Percentiles rank a stretch among this genome's conserved stretches.
phyloP scores from a whole-genome alignment of 1,284 basidiomycete genomes.

The Melanopsichium pennsylvanicum region DNA sequence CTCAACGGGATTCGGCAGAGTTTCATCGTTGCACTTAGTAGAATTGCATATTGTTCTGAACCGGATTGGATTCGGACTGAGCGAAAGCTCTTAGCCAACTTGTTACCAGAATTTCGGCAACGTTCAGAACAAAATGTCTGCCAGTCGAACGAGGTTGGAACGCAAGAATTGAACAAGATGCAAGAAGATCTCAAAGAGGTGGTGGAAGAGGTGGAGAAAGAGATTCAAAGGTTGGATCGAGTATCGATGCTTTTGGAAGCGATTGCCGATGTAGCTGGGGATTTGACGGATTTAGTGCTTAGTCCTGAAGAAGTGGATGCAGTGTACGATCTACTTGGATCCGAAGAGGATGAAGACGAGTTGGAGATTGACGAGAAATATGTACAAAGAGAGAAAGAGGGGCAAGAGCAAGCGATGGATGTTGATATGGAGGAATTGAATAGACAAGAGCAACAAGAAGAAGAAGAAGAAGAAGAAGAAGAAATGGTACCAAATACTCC shows the following conservation, averaged over 20 bases:
- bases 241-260: slow-evolving; percentile 41
- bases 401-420: slow-evolving; percentile 14
- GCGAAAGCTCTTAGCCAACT: slow-evolving; percentile 13
- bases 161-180: neutral
- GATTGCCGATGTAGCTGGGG: slow-evolving; percentile 50
- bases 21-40: slow-evolving; percentile 49
- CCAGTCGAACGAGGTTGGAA: too few species aligned
- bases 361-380: slow-evolving; percentile 23
- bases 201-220: slow-evolving; percentile 13
- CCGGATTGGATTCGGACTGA: slow-evolving; percentile 52
- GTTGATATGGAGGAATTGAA: slow-evolving; percentile 4
- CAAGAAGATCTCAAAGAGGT: slow-evolving; percentile 8
- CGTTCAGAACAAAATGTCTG: neutral
- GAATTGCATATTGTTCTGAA: slow-evolving; percentile 55
- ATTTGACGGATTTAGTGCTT: slow-evolving; percentile 55
- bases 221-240: slow-evolving; percentile 14
- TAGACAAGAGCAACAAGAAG: neutral
- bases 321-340: slow-evolving; percentile 53
- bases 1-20: slow-evolving; percentile 58
- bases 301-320: slow-evolving; percentile 56
- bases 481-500: too few species aligned
- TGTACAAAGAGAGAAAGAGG: slow-evolving; percentile 17
- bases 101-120: slow-evolving; percentile 11
- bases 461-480: neutral
- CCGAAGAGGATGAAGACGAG: slow-evolving; percentile 22